Evolutionary conservation across 345 rosid species (phyloP).

Genomic region (Trapa incisa): DNA sequence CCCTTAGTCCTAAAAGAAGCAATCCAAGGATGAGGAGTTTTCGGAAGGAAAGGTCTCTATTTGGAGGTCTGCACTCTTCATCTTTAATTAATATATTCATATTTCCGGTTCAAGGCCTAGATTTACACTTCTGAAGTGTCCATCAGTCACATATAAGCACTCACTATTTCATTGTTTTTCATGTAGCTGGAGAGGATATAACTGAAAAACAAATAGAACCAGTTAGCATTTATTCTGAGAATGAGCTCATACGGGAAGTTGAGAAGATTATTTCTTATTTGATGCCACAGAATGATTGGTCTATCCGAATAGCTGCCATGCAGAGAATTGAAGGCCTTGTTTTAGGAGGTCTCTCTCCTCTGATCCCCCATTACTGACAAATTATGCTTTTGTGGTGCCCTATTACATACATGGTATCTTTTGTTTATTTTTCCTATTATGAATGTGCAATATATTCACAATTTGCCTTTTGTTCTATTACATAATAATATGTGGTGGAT

Average conservation of each 20-base stretch:
- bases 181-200: constrained; percentile 60
- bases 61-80: constrained; percentile 49
- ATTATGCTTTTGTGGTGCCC: background rate
- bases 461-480: background rate
- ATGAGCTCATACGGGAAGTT: constrained; percentile 78
- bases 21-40: constrained; percentile 76
- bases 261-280: constrained; percentile 76
- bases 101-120: background rate
- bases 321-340: constrained; percentile 96
- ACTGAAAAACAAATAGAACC: constrained; percentile 72
- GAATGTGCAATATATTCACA: background rate
- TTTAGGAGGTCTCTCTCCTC: constrained; percentile 56
- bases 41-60: constrained; percentile 65
- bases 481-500: no score
- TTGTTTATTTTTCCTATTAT: background rate
- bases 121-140: background rate
- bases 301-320: constrained; percentile 91
- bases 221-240: constrained; percentile 78
- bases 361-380: background rate
- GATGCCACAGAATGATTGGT: constrained; percentile 97
- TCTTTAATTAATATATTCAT: background rate
- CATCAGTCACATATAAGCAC: background rate
- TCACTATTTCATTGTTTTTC: constrained; percentile 4
- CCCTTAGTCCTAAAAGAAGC: constrained; percentile 55
- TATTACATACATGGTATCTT: background rate